Percentiles rank a stretch among this genome's conserved stretches.
These are phyloP conservation scores for Wickerhamiella australiensis DNA, from an alignment of 805 yeast species.

Conservation along the genomic window DNA sequence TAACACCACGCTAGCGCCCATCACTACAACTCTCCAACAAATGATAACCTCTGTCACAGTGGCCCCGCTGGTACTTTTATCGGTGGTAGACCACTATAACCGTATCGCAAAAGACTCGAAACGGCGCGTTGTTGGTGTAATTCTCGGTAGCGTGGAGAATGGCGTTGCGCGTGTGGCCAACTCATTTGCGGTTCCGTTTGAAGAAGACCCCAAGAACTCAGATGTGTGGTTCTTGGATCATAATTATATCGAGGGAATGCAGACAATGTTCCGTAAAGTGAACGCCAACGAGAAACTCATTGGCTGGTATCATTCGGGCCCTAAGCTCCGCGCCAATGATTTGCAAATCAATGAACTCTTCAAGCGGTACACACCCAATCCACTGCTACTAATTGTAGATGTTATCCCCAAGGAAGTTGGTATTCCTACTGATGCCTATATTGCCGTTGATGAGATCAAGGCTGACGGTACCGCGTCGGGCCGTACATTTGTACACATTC, in stretches of 20 bases:
- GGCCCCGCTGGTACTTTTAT: constrained; percentile 86
- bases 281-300: constrained; percentile 91
- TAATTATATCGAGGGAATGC: constrained; percentile 90
- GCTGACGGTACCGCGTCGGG: constrained; percentile 92
- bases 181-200: constrained; percentile 94
- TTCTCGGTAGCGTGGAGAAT: constrained; percentile 64
- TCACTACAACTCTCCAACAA: neutral
- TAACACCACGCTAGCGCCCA: neutral
- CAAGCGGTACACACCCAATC: constrained; percentile 68
- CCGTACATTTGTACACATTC: constrained; percentile 84
- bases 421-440: constrained; percentile 90
- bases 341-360: constrained; percentile 82
- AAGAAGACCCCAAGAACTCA: constrained; percentile 85
- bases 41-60: constrained; percentile 46
- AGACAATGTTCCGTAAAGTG: constrained; percentile 94
- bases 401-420: constrained; percentile 78
- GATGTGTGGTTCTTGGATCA: constrained; percentile 96
- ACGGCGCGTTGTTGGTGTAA: constrained; percentile 87
- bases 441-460: constrained; percentile 87
- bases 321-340: constrained; percentile 78
- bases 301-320: constrained; percentile 99
- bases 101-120: constrained; percentile 62
- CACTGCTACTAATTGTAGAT: constrained; percentile 80
- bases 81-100: constrained; percentile 91
- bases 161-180: constrained; percentile 63